Percentiles rank a stretch among this genome's conserved stretches.
These are phyloP conservation scores for Pestalotiopsis sp. DNA, from an alignment of 2,329 filamentous ascomycete genomes.

Conservation along the genomic window DNA sequence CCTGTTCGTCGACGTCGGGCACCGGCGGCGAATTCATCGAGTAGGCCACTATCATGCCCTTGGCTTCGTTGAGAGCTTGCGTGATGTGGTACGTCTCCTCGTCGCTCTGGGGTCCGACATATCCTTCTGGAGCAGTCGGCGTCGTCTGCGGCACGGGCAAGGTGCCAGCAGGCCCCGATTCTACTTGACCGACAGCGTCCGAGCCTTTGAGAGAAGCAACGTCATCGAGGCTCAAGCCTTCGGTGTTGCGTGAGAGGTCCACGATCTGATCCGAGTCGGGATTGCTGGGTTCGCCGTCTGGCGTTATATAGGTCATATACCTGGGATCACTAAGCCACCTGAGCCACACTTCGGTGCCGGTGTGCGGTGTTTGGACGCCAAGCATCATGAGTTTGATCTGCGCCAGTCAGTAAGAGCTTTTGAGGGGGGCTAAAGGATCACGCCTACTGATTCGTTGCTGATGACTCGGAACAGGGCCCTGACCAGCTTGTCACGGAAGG, in stretches of 20 bases:
- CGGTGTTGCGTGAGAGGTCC: background rate
- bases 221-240: background rate
- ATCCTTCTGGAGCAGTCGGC: background rate
- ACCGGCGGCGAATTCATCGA: background rate
- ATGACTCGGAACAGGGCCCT: constrained; percentile 6
- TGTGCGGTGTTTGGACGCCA: constrained; percentile 2
- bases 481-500: constrained; percentile 3
- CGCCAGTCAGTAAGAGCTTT: background rate
- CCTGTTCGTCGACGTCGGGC: background rate
- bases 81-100: background rate
- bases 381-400: constrained; percentile 8
- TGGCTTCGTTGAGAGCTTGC: constrained; percentile 3
- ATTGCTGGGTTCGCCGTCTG: background rate
- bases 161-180: background rate
- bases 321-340: constrained; percentile 5
- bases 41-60: background rate
- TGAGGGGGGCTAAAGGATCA: background rate
- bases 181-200: background rate
- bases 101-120: background rate
- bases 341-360: constrained; percentile 9
- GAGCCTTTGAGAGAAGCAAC: background rate
- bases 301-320: constrained; percentile 6
- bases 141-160: constrained; percentile 1
- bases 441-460: constrained; percentile 9
- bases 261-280: background rate